Base-by-base conservation (phyloP, 2,329 filamentous ascomycete genomes). In the Exophiala sideris region DNA sequence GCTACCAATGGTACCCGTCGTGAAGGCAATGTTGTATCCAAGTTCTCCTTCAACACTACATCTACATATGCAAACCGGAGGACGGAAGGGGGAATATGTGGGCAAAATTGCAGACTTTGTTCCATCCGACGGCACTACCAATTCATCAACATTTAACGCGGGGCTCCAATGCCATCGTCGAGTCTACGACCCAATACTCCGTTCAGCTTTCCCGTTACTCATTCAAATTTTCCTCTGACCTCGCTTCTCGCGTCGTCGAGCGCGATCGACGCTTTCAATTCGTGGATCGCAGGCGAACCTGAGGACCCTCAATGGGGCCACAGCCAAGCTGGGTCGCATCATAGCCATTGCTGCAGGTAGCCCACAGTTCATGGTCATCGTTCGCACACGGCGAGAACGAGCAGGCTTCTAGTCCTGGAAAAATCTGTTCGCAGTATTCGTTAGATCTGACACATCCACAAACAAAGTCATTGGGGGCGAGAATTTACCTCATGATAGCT, bases 401-500 rank as follows among this genome's bases (percentile, higher is more conserved):
- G 11, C 12, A 12, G 36, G 21, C 34, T 34, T 48, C 11, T 60
- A 54, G 34, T 60, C 57, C 39, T 60, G 57, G 57, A 60, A 60
- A 51, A 60, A 60, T 44, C 57, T 60, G 35, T 45, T 40, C 12
- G n/a, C 32, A 9, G 20, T 45, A 18, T 18, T 12, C 24, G 18
- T 40, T 42, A 14, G 29, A 39, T 21, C 44, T 32, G 50, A 40
- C 7, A 12, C 16, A n/a, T 33, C 12, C 16, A 14, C 14, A 8
- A 7, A 16, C 11, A 38, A n/a, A 18, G 3, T 14, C n/a, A 6
- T 18, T 33, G 33, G 29, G 16, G 14, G 2, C 9, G 14, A 14
- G 18, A 9, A 60, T 54, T 60, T 55, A 60, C 57, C 57, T 45
- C 57, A 60, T 60, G 39, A 96, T 84, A n/a, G 91, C 89, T 68